Evolutionary conservation across 2,329 filamentous ascomycete genomes (phyloP), one percentile per base, ranked within the genome.

Genomic region (Aspergillus fijiensis): DNA sequence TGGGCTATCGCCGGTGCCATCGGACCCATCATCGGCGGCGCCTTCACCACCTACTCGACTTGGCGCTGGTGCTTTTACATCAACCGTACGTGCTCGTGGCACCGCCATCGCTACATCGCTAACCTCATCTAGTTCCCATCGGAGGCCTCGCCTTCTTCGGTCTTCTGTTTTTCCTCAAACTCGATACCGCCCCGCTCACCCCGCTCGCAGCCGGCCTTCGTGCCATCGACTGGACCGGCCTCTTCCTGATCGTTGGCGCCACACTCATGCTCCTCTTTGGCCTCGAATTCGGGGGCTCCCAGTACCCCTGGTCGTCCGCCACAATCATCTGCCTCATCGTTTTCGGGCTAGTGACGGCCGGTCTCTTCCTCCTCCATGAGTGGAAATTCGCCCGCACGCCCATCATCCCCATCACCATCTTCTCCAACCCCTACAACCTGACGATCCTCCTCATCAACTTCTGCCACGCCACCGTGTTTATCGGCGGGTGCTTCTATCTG

Each of bases 311-410:
- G 91, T 75, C 78, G 53, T 92, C 89, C 0, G 81, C 89, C 1
- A 87, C 84, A 1, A 88, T 92, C 29, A 81, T 95, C 66, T 92
- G 89, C 69, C 81, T 95, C 31, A 80, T 95, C 60, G 79, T 92
- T 47, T 91, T 92, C 66, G 90, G 91, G 29, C 69, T 83, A 25
- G 60, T 89, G 33, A 80, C 82, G 7, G 78, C 88, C 23, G 82
- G 64, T 14, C 64, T 92, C 31, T 96, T 96, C 75, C 74, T 87
- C 59, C 49, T 90, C 29, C 86, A 88, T 68, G 91, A 96, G 76
- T 84, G 83, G 77, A 87, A 85, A 67, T 69, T 89, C 35, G 89
- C 91, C 50, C 84, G 81, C 58, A 91, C 89, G 65, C 91, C 92
- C 1, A 80, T 96, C 60, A 89, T 92, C 73, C 90, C 90, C 0